Base-by-base conservation (phyloP, 106 monocot species). In the Dendrobium huoshanense region DNA sequence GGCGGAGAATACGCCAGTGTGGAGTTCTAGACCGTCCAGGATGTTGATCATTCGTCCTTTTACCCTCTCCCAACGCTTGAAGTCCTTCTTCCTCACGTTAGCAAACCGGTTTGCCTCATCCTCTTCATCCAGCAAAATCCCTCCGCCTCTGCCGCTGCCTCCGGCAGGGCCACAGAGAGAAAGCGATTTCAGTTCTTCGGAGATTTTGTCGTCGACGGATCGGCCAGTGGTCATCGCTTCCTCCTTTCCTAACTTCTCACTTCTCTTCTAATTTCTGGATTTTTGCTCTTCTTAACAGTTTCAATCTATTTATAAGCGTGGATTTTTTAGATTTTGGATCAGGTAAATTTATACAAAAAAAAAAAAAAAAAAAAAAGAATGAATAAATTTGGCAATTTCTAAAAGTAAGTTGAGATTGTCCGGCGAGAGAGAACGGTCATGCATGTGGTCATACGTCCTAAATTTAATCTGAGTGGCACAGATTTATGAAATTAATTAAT, bases 1-100 rank as follows among this genome's bases (percentile, higher is more conserved):
- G 5, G 77, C 45, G 67, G 47, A 72, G 76, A 93, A 93, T 19
- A 93, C 87, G 0, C 86, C 80, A 10, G 86, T 79, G 44, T 93
- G 90, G 48, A 93, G 86, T 68, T 93, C 91, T 0, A 93, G 82
- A 17, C 87, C 91, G 41, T 91, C 78, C 19, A 91, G 73, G 1
- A 93, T 83, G 41, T 93, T 93, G 17, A 87, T 41, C 67, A 59
- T 33, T 56, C 76, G 85, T 43, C 87, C 86, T 0, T 68, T 51
- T 0, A 93, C 86, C 74, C 42, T 87, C 47, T 93, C 91, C 83
- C 84, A 80, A 13, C 56, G 58, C 79, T 78, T 80, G 33, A 89
- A 91, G 2, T 84, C 85, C 77, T 90, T 90, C 87, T 89, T 93
- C 67, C 87, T 85, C 81, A 15, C 47, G 33, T 82, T 13, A 18